Evolutionary conservation across 176 grass and related monocot species (phyloP).

Genomic region (Thalia dealbata): DNA sequence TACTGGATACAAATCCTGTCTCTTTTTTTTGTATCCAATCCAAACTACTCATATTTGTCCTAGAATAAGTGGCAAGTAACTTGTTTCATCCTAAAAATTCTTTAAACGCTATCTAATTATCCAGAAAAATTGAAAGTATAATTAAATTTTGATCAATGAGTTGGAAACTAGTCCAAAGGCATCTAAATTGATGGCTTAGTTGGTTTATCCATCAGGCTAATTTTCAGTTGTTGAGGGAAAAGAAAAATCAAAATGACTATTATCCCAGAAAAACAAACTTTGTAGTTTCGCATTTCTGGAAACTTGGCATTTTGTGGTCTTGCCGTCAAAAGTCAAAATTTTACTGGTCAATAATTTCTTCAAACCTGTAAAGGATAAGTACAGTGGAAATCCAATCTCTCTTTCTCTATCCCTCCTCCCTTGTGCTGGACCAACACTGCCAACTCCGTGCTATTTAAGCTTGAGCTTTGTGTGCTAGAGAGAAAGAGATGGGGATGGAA

Average conservation of each 20-base stretch:
- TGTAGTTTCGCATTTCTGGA: background rate
- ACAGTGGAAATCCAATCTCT: background rate
- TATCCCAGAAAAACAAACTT: background rate
- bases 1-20: no score
- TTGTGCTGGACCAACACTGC: background rate
- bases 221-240: no score
- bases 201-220: no score
- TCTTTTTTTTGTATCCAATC: no score
- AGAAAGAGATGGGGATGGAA: constrained; percentile 7
- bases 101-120: no score
- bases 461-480: background rate
- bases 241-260: background rate
- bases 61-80: no score
- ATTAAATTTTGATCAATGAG: no score
- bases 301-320: background rate
- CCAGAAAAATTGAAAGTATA: no score
- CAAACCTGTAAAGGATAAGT: background rate
- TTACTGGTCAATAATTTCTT: background rate
- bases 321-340: background rate
- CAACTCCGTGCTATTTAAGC: background rate
- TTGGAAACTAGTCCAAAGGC: no score
- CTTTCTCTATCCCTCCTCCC: background rate
- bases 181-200: no score
- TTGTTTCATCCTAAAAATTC: no score
- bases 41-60: no score